phyloP scores from a whole-genome alignment of 2,329 filamentous ascomycete genomes.

The Aspergillus pseudonomiae region DNA sequence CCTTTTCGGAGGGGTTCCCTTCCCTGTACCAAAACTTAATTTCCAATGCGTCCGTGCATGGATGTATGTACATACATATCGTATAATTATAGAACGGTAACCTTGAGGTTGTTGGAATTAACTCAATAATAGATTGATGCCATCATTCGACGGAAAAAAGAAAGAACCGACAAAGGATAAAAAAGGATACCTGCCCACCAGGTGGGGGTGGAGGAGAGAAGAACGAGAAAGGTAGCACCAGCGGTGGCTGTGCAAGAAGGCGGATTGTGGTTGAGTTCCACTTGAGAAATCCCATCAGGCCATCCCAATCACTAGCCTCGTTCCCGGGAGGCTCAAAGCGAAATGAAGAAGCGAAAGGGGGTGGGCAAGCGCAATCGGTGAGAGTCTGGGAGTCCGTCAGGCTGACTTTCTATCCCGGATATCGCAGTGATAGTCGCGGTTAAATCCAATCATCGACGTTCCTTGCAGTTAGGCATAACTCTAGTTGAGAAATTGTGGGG shows the following conservation, averaged over 20 bases:
- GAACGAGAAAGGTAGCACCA: neutral
- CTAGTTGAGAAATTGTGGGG: constrained; percentile 3
- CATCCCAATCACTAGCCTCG: neutral
- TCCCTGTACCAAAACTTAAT: neutral
- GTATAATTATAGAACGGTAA: neutral
- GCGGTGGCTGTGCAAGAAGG: neutral
- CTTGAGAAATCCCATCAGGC: neutral
- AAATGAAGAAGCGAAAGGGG: neutral
- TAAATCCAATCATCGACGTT: neutral
- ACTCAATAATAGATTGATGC: neutral
- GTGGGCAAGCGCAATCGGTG: neutral
- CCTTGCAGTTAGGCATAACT: neutral
- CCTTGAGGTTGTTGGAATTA: neutral
- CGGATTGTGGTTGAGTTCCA: neutral
- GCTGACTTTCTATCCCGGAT: constrained; percentile 9
- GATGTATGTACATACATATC: neutral
- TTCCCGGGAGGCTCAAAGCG: neutral
- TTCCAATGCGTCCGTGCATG: neutral
- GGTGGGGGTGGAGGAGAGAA: neutral
- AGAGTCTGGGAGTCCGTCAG: constrained; percentile 1
- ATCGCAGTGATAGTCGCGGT: constrained; percentile 5
- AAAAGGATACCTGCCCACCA: neutral
- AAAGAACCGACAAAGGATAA: neutral
- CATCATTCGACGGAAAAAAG: no score
- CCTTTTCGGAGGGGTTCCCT: neutral